Percentiles rank a stretch among this genome's conserved stretches.
These are phyloP conservation scores for Tricholoma saponaceum DNA, from an alignment of 768 basidiomycete species.

Conservation along the genomic window DNA sequence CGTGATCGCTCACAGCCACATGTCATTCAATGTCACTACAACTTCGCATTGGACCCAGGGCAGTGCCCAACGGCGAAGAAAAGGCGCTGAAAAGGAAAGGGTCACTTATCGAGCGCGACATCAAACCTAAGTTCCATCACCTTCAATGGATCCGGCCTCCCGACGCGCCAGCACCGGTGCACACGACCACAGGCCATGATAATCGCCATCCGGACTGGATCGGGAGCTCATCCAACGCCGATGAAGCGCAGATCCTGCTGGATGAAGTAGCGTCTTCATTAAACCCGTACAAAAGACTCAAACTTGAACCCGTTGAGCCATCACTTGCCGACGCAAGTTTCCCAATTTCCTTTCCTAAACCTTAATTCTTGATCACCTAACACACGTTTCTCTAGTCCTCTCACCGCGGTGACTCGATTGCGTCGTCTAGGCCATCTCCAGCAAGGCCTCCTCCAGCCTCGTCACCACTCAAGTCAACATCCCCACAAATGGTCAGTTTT, in stretches of 20 bases:
- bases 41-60: background rate
- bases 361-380: background rate
- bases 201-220: background rate
- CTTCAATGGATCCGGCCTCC: background rate
- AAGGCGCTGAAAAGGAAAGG: background rate
- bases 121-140: background rate
- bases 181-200: background rate
- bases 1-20: background rate
- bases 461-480: background rate
- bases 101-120: background rate
- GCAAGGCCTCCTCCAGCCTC: background rate
- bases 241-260: constrained; percentile 11
- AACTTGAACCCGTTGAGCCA: constrained; percentile 13
- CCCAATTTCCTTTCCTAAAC: background rate
- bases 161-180: background rate
- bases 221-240: background rate
- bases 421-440: constrained; percentile 1
- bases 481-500: background rate
- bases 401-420: background rate
- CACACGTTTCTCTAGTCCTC: background rate
- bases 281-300: constrained; percentile 5
- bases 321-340: constrained; percentile 13
- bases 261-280: constrained; percentile 9
- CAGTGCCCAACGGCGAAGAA: background rate
- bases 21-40: background rate